Base-by-base conservation (phyloP, 805 yeast genomes). In the Candida insectorum region DNA sequence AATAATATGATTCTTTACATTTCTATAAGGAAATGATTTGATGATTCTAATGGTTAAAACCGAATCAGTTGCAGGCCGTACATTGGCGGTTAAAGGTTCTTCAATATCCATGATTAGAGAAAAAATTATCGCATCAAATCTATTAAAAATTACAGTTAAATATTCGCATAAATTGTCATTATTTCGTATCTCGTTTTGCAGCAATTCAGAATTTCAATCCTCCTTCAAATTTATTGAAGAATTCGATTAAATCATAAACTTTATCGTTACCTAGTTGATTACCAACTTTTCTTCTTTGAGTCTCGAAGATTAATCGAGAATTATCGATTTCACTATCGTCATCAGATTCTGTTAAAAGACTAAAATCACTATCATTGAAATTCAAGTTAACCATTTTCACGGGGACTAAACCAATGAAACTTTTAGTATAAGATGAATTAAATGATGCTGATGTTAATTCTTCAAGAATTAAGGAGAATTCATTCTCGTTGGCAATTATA, bases 1-100 rank as follows among this genome's bases (percentile, higher is more conserved):
- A 28, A 88, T 58, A 6, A 89, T 75, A 40, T 81, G 65, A 53
- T 85, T 87, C 54, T 80, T 81, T 31, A 86, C 89, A 48, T 91
- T 88, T 62, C 96, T 73, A 61, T 84, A 86, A 16, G 93, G 91
- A 56, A 93, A 93, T 1, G 96, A 87, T 54, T 91, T 91, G 51
- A 93, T 77, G 15, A 93, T 75, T 38, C 98, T 75, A 5, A 93
- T 71, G 0, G 98, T 93, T 26, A 93, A 59, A 10, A 87, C 77
- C 0, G 96, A 80, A 52, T 78, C 80, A 3, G 79, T 67, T 16
- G 71, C 73, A 10, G 93, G 96, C 39, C 85, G 75, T 9, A 78
- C 81, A 12, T 79, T 77, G 1, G 94, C 83, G 0, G 95, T 85
- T 36, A 87, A 62, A 0, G 95, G 95, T 50, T 85, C 91, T 41